Percentiles rank a stretch among this genome's conserved stretches.
phyloP scores from a whole-genome alignment of 192 early-diverging fungal species.

The Entophlyctis luteolus region DNA sequence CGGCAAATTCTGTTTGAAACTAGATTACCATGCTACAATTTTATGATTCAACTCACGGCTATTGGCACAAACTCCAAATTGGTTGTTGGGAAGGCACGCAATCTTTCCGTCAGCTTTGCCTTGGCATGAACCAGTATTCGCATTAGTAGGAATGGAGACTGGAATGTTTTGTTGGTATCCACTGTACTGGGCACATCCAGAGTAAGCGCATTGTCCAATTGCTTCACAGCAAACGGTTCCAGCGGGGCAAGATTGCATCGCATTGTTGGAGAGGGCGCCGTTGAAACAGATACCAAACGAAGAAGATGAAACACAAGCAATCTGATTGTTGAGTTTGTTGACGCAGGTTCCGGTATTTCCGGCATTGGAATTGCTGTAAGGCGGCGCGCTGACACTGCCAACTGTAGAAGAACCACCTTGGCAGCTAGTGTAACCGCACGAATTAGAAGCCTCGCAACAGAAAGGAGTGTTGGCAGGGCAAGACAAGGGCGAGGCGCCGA shows the following conservation, averaged over 20 bases:
- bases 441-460: not conserved
- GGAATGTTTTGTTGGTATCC: not conserved
- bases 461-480: no score
- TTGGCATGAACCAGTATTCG: not conserved
- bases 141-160: no score
- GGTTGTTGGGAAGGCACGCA: not conserved
- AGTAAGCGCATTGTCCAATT: not conserved
- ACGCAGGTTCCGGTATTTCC: constrained; percentile 5
- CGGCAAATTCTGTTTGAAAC: no score
- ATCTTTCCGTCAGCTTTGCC: not conserved
- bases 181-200: not conserved
- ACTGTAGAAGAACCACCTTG: not conserved
- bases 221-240: not conserved
- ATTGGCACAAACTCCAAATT: not conserved
- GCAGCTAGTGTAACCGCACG: not conserved
- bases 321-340: not conserved
- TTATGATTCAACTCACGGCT: no score
- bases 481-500: no score
- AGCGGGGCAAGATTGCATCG: not conserved
- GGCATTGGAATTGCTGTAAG: not conserved
- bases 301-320: not conserved
- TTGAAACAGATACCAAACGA: not conserved
- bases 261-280: no score
- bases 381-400: no score
- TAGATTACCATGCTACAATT: no score